phyloP scores from a whole-genome alignment of 2,329 filamentous ascomycete genomes.

The Aspergillus floridensis region DNA sequence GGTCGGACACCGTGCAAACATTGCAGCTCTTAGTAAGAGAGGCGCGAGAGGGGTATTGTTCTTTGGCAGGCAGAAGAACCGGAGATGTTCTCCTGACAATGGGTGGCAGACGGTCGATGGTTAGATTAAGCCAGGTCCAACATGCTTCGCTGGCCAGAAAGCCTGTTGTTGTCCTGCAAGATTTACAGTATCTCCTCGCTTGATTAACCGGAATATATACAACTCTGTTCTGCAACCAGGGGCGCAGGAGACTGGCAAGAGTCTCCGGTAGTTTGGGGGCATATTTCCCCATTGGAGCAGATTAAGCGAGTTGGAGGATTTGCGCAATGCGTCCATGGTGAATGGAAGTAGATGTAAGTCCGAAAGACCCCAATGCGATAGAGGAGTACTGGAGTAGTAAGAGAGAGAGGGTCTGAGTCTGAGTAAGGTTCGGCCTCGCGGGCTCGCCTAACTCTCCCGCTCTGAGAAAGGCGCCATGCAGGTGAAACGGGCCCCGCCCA shows the following conservation, averaged over 20 bases:
- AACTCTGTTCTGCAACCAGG: conserved; percentile 5
- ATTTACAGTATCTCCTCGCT: neutral
- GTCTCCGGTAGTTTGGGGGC: neutral
- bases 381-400: neutral
- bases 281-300: neutral
- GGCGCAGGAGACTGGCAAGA: neutral
- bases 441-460: conserved; percentile 39
- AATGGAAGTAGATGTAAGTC: neutral
- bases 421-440: conserved; percentile 8
- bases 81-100: neutral
- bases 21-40: neutral
- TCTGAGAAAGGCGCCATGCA: conserved; percentile 34
- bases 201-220: neutral
- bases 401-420: neutral
- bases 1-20: neutral
- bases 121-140: neutral
- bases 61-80: neutral
- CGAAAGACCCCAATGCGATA: neutral
- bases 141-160: neutral
- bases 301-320: neutral
- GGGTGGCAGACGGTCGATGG: neutral
- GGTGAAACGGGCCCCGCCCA: conserved; percentile 25
- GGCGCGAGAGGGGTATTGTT: neutral
- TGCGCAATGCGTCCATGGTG: neutral
- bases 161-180: neutral